phyloP scores from a whole-genome alignment of 176 grass and related monocot species.

The Elymus sibiricus region DNA sequence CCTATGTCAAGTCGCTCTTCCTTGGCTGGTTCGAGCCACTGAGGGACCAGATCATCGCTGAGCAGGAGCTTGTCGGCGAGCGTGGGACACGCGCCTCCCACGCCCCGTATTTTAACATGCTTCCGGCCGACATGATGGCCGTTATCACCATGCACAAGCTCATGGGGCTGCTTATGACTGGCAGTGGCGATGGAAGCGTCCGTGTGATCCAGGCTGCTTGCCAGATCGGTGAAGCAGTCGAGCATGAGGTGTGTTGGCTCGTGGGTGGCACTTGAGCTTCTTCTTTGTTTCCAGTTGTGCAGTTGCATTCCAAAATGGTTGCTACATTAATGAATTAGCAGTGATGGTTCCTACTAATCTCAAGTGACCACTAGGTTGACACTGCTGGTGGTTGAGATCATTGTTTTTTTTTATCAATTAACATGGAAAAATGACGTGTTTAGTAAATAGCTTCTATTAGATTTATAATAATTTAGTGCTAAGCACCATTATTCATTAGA shows the following conservation, averaged over 20 bases:
- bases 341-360: neutral
- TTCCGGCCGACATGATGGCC: constrained; percentile 94
- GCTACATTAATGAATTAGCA: neutral
- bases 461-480: neutral
- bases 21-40: constrained; percentile 93
- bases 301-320: constrained; percentile 7
- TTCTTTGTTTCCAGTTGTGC: constrained; percentile 12
- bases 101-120: constrained; percentile 40
- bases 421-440: neutral
- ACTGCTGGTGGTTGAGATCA: neutral
- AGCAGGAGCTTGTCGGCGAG: constrained; percentile 52
- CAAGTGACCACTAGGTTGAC: neutral
- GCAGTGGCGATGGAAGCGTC: constrained; percentile 55
- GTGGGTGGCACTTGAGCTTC: neutral
- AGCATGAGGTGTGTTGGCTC: constrained; percentile 71
- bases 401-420: neutral
- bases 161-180: constrained; percentile 89
- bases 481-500: neutral
- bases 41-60: constrained; percentile 55
- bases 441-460: neutral
- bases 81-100: constrained; percentile 14
- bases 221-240: constrained; percentile 70
- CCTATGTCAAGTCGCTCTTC: constrained; percentile 89
- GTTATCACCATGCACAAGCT: constrained; percentile 98
- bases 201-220: constrained; percentile 64